Conservation (phyloP, 495 filamentous ascomycete genomes). For the Penicillium lividum region DNA sequence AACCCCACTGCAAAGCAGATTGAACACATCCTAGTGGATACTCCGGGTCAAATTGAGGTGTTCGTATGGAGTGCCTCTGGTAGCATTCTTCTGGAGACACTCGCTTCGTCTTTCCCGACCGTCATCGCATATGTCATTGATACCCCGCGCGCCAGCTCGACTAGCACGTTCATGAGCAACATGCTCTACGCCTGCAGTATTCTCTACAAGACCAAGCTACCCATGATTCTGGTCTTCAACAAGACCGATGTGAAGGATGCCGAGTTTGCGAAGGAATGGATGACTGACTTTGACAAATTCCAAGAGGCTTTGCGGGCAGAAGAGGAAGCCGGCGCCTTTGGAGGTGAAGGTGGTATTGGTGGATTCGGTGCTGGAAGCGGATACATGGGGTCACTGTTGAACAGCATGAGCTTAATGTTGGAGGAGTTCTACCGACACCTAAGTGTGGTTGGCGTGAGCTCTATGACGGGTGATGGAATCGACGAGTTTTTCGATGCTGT, state of each 20-base stretch:
- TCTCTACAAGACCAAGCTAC: slow-evolving; percentile 95
- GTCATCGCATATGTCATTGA: slow-evolving; percentile 98
- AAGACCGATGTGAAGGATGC: slow-evolving; percentile 95
- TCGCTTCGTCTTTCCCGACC: slow-evolving; percentile 91
- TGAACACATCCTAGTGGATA: slow-evolving; percentile 87
- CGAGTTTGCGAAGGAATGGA: slow-evolving; percentile 95
- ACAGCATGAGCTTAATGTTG: slow-evolving; percentile 96
- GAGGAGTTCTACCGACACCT: slow-evolving; percentile 97
- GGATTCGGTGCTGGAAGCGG: slow-evolving; percentile 73
- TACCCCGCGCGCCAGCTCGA: slow-evolving; percentile 88
- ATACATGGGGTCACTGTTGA: slow-evolving; percentile 95
- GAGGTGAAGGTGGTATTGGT: slow-evolving; percentile 63
- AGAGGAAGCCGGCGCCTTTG: slow-evolving; percentile 76
- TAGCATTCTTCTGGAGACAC: slow-evolving; percentile 86
- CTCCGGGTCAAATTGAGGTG: slow-evolving; percentile 96
- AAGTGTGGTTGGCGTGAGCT: slow-evolving; percentile 87
- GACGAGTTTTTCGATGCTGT: slow-evolving; percentile 93
- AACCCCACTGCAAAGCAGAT: slow-evolving; percentile 65
- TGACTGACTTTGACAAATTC: slow-evolving; percentile 98
- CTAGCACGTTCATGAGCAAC: slow-evolving; percentile 97
- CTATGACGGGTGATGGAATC: slow-evolving; percentile 88
- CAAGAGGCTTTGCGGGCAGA: slow-evolving; percentile 80
- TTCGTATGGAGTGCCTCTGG: slow-evolving; percentile 97
- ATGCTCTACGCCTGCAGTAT: slow-evolving; percentile 99
- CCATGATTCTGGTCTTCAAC: slow-evolving; percentile 98